phyloP scores from a whole-genome alignment of 2,329 filamentous ascomycete genomes.

The Claviceps quebecensis region DNA sequence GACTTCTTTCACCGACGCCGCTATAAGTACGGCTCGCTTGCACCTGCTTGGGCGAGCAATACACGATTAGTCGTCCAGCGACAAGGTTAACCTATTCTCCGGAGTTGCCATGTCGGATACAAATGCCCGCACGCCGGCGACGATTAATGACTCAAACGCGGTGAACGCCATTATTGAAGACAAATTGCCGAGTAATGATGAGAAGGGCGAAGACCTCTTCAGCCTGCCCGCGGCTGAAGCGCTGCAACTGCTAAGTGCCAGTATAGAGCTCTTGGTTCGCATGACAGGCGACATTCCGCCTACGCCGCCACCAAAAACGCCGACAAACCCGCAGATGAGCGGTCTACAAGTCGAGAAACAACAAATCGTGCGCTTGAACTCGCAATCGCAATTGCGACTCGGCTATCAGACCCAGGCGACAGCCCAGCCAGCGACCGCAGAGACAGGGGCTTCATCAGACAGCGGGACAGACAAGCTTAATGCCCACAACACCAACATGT shows the following conservation, averaged over 20 bases:
- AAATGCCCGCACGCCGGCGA: neutral
- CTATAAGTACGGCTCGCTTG: neutral
- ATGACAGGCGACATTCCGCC: conserved; percentile 67
- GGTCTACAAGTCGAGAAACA: conserved; percentile 49
- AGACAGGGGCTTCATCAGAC: neutral
- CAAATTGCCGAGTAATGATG: conserved; percentile 9
- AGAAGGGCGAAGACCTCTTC: conserved; percentile 51
- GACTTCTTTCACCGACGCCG: neutral
- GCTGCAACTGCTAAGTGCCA: conserved; percentile 62
- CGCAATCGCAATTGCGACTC: conserved; percentile 37
- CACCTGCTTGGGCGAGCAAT: neutral
- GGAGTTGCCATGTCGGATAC: conserved; percentile 2
- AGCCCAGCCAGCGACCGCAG: conserved; percentile 2
- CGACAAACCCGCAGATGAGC: conserved; percentile 51
- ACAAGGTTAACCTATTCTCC: neutral
- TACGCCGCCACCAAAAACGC: conserved; percentile 55
- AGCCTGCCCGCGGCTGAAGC: conserved; percentile 59
- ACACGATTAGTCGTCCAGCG: neutral
- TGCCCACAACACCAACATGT: conserved; percentile 15
- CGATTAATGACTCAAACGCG: neutral
- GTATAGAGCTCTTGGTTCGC: conserved; percentile 56
- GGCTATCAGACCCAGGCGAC: conserved; percentile 25
- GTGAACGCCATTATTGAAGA: conserved; percentile 10
- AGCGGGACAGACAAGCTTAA: conserved; percentile 10
- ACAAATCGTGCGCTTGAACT: conserved; percentile 43